Conservation (phyloP, 345 rosid species). For the Ceriops decandra region DNA sequence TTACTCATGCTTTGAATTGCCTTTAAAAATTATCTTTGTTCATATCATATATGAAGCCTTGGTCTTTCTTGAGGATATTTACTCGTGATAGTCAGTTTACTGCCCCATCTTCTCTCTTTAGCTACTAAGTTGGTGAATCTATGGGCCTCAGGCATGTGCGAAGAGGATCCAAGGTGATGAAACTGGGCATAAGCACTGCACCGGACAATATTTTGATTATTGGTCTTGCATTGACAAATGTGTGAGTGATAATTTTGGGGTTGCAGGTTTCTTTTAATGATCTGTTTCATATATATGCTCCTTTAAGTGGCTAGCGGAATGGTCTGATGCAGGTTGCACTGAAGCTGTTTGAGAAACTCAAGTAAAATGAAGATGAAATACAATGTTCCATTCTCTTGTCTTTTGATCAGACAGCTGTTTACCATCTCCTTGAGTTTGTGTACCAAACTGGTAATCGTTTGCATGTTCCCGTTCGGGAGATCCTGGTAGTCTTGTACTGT, state of each 20-base stretch:
- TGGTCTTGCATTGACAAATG: slow-evolving; percentile 83
- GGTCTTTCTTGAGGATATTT: not conserved
- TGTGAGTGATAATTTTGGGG: slow-evolving; percentile 38
- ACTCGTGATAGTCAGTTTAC: not conserved
- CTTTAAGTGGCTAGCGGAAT: not conserved
- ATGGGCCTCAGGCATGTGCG: slow-evolving; percentile 57
- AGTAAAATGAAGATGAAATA: slow-evolving; percentile 25
- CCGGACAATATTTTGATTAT: slow-evolving; percentile 82
- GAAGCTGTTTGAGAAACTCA: slow-evolving; percentile 51
- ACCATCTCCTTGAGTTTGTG: not conserved
- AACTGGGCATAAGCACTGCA: slow-evolving; percentile 85
- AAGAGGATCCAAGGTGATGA: slow-evolving; percentile 89
- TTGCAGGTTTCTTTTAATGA: not conserved
- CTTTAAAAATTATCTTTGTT: no score
- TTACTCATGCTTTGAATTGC: no score
- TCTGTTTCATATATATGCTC: not conserved
- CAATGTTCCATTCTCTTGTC: not conserved
- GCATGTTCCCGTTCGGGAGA: not conserved
- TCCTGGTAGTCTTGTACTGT: no score
- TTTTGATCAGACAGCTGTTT: not conserved
- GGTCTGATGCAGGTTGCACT: slow-evolving; percentile 55
- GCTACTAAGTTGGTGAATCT: not conserved
- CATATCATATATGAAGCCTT: no score
- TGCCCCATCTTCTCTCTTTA: not conserved
- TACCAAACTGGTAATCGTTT: not conserved